A percentile compares a stretch with the other conserved stretches of the same genome.
Evolutionary conservation across 768 basidiomycete species (phyloP).

Genomic region (Termitomyces sp.): DNA sequence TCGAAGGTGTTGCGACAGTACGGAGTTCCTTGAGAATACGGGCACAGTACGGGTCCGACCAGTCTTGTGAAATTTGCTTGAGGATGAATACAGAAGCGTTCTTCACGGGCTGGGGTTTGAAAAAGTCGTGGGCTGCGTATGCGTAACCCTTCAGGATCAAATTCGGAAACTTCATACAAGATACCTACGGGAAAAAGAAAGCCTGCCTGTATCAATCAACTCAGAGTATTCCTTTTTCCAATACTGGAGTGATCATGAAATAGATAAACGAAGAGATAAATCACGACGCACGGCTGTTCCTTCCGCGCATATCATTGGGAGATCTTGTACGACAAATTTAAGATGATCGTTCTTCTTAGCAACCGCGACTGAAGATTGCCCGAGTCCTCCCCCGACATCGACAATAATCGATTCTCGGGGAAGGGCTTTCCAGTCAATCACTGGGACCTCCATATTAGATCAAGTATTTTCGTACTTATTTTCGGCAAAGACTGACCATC

Average conservation of each 20-base stretch:
- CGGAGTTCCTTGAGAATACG: conserved; percentile 14
- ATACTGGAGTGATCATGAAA: conserved; percentile 1
- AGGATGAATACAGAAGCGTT: conserved; percentile 31
- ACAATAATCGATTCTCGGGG: conserved; percentile 8
- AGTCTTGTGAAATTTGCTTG: conserved; percentile 31
- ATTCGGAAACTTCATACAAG: not conserved
- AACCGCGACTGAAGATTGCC: conserved; percentile 17
- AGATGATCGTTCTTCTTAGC: conserved; percentile 14
- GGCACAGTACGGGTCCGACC: conserved; percentile 25
- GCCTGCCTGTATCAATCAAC: not conserved
- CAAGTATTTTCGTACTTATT: no score
- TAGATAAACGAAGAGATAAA: not conserved
- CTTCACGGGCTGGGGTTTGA: conserved; percentile 26
- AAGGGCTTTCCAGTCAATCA: conserved; percentile 19
- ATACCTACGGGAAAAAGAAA: conserved; percentile 4
- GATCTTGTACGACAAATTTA: conserved; percentile 21
- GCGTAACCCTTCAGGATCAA: not conserved
- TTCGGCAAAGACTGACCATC: not conserved
- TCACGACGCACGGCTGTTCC: not conserved
- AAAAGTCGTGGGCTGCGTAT: conserved; percentile 28
- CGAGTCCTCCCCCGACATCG: conserved; percentile 16
- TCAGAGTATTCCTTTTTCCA: conserved; percentile 5
- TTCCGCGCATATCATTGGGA: conserved; percentile 10
- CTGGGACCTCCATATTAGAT: conserved; percentile 4
- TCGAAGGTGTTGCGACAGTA: conserved; percentile 23